Evolutionary conservation across 1,284 basidiomycete species (phyloP), one percentile per base, ranked within the genome.

Genomic region (Ustilago shanxiensis): DNA sequence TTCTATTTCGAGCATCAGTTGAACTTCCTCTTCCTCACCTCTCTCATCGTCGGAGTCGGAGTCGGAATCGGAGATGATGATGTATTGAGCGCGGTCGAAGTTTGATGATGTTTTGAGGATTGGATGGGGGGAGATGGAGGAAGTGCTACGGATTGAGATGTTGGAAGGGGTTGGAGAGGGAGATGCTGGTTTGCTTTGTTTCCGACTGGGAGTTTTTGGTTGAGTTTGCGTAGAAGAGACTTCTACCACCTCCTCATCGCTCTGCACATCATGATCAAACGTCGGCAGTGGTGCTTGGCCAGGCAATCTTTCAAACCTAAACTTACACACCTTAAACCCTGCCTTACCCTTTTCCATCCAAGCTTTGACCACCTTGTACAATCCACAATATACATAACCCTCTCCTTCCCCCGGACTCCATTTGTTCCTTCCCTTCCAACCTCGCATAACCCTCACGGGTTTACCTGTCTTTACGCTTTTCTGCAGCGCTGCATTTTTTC

Each of bases 321-420:
- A 79, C 37, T 54, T 55, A 50, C 77, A 80, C 13, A 80, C 62
- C 56, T 29, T 45, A 16, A 66, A 80, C n/a, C 79, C 79, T 3
- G 44, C 31, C n/a, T 20, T 39, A 8, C 79, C 79, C 13, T n/a
- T 64, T 50, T 69, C 72, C 72, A 61, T 64, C 67, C 66, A 66
- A 29, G 54, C 66, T 26, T 85, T 64, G 73, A 90, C 92, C 8
- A 93, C 91, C 2, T 84, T 87, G 82, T 95, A 95, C 29, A 95
- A 87, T 0, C 93, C 93, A 78, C 93, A 92, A 82, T 95, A 95
- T 11, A 93, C 91, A 81, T 94, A 95, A 18, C 92, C 81, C 29
- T 76, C 64, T 0, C 92, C 79, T 28, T 76, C 64, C 0, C 8
- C 24, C 0, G 85, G 85, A 2, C 80, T 68, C 57, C 66, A 83